Conservation (phyloP, 345 rosid genomes). For the Lepidium sativum region DNA sequence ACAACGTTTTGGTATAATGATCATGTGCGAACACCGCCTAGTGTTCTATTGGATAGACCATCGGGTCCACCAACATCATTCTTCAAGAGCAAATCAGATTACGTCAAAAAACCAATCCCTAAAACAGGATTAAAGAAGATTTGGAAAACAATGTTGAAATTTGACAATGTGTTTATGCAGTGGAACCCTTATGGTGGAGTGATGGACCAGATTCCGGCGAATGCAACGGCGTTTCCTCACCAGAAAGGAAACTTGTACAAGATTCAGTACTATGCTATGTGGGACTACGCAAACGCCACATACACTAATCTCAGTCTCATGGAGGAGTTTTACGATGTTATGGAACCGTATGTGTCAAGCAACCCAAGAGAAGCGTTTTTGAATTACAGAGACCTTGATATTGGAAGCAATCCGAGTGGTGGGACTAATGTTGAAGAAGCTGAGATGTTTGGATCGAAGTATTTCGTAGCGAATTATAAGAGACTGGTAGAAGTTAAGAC, state of each 20-base stretch:
- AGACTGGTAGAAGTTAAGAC: constrained; percentile 28
- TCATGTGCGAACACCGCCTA: constrained; percentile 20
- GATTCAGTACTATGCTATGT: constrained; percentile 23
- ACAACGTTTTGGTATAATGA: constrained; percentile 6
- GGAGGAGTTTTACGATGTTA: constrained; percentile 23
- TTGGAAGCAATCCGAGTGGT: constrained; percentile 1
- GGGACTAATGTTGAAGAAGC: constrained; percentile 7
- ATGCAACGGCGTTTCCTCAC: constrained; percentile 44
- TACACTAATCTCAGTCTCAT: constrained; percentile 11
- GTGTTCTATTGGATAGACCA: constrained; percentile 17
- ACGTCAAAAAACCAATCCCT: constrained; percentile 28
- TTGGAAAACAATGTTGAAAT: constrained; percentile 29
- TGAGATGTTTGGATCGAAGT: constrained; percentile 26
- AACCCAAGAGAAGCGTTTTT: constrained; percentile 34
- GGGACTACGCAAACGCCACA: constrained; percentile 20
- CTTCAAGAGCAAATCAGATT: constrained; percentile 41
- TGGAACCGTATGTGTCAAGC: constrained; percentile 36
- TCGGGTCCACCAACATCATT: neutral
- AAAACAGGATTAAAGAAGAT: constrained; percentile 20
- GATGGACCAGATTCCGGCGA: constrained; percentile 32
- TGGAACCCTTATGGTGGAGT: constrained; percentile 49
- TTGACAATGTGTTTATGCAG: constrained; percentile 13
- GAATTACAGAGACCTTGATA: constrained; percentile 26
- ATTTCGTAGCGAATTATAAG: constrained; percentile 19
- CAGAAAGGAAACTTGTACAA: constrained; percentile 37